Evolutionary conservation across 2,329 filamentous ascomycete genomes (phyloP).

Genomic region (Leptographium procerum): DNA sequence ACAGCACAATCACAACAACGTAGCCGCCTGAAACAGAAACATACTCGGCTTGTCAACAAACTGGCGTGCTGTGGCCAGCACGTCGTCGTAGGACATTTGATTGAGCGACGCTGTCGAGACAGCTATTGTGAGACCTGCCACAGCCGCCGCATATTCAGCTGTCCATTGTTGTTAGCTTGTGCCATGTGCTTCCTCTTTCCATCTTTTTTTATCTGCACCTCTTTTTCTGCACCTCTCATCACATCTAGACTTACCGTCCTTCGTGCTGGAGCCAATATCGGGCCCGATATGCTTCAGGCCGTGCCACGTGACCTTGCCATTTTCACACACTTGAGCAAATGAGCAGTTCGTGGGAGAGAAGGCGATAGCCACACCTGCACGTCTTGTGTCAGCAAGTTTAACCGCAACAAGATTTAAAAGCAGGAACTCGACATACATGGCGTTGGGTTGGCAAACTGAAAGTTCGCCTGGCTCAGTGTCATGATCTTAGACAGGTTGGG

Average conservation of each 20-base stretch:
- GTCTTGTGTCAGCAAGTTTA: neutral
- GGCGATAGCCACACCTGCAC: slow-evolving; percentile 43
- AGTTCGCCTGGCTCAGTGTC: slow-evolving; percentile 66
- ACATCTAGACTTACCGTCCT: slow-evolving; percentile 30
- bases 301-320: slow-evolving; percentile 49
- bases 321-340: slow-evolving; percentile 44
- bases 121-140: slow-evolving; percentile 49
- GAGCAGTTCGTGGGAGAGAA: slow-evolving; percentile 51
- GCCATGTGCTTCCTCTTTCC: neutral
- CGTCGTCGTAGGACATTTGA: slow-evolving; percentile 52
- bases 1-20: neutral
- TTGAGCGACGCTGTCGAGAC: slow-evolving; percentile 33
- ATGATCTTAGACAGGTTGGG: slow-evolving; percentile 54
- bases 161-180: slow-evolving; percentile 5
- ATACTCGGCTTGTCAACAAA: slow-evolving; percentile 26
- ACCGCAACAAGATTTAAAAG: neutral
- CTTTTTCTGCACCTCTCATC: neutral
- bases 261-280: slow-evolving; percentile 35
- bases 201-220: neutral
- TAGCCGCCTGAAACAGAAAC: slow-evolving; percentile 8
- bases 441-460: slow-evolving; percentile 55
- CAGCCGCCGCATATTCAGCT: slow-evolving; percentile 45
- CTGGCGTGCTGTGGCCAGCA: slow-evolving; percentile 56
- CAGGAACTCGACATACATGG: neutral
- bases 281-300: slow-evolving; percentile 37